Percentiles rank a stretch among this genome's conserved stretches.
Conservation (phyloP, 2,329 filamentous ascomycete species). For the Penicillium sp. region DNA sequence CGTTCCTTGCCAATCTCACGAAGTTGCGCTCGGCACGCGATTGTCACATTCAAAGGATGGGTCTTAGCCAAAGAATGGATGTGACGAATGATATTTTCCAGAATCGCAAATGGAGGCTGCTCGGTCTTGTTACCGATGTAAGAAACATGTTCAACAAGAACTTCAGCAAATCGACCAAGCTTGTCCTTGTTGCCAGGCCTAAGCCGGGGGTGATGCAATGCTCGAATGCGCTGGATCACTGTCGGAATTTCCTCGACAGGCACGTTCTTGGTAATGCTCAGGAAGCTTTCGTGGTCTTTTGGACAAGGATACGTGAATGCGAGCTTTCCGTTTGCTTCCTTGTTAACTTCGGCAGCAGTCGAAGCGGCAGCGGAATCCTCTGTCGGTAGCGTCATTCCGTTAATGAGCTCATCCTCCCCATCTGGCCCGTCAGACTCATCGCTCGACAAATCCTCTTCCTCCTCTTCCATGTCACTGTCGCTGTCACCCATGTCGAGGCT, state of each 20-base stretch:
- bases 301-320: slow-evolving; percentile 88
- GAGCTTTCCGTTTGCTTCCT: slow-evolving; percentile 51
- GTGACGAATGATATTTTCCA: slow-evolving; percentile 83
- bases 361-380: slow-evolving; percentile 19
- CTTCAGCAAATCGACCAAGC: slow-evolving; percentile 56
- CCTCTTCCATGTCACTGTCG: slow-evolving; percentile 49
- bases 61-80: slow-evolving; percentile 88
- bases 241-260: slow-evolving; percentile 66
- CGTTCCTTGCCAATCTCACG: slow-evolving; percentile 53
- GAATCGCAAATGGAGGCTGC: slow-evolving; percentile 60
- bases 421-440: slow-evolving; percentile 44
- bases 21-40: slow-evolving; percentile 73
- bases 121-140: slow-evolving; percentile 53
- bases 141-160: slow-evolving; percentile 56
- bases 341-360: slow-evolving; percentile 44
- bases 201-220: slow-evolving; percentile 87
- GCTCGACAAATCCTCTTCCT: slow-evolving; percentile 57
- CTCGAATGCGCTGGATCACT: slow-evolving; percentile 83
- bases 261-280: slow-evolving; percentile 62
- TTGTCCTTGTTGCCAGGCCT: slow-evolving; percentile 81
- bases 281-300: slow-evolving; percentile 69
- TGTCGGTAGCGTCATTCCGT: slow-evolving; percentile 56
- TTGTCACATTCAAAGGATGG: slow-evolving; percentile 74
- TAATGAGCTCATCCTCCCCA: slow-evolving; percentile 67
- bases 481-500: slow-evolving; percentile 43